phyloP scores from a whole-genome alignment of 495 filamentous ascomycete genomes.

The Entonaema liquescens region DNA sequence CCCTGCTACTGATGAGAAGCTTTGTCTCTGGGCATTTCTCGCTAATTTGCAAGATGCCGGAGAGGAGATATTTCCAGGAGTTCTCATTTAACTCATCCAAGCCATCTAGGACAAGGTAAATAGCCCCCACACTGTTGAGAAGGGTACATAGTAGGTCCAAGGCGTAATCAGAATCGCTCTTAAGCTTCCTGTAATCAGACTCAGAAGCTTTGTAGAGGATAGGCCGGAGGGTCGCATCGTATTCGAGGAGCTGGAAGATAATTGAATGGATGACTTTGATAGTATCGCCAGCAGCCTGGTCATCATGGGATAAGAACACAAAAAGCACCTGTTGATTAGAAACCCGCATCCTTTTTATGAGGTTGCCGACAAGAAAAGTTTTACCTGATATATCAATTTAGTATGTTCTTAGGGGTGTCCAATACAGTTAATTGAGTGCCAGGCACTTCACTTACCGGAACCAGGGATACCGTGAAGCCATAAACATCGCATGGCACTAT shows the following conservation, averaged over 20 bases:
- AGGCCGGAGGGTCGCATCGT: not conserved
- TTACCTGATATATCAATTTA: constrained; percentile 12
- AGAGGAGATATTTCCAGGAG: constrained; percentile 18
- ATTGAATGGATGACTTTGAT: constrained; percentile 26
- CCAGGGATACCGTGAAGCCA: constrained; percentile 33
- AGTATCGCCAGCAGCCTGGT: constrained; percentile 14
- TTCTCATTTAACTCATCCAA: constrained; percentile 22
- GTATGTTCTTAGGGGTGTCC: not conserved
- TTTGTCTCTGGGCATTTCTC: constrained; percentile 25
- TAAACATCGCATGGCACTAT: constrained; percentile 11
- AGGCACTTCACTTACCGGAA: constrained; percentile 19
- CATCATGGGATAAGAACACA: constrained; percentile 22
- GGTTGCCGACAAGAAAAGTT: constrained; percentile 17
- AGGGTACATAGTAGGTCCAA: constrained; percentile 19
- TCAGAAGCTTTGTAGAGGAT: constrained; percentile 9
- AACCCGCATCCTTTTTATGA: constrained; percentile 11
- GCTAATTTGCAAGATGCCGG: constrained; percentile 9
- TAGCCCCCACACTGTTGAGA: constrained; percentile 11
- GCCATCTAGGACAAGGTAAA: constrained; percentile 16
- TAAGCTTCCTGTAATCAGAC: constrained; percentile 17
- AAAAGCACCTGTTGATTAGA: constrained; percentile 11
- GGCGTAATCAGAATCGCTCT: constrained; percentile 14
- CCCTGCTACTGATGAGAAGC: constrained; percentile 27
- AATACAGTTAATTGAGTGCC: not conserved
- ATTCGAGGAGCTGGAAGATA: constrained; percentile 24